phyloP scores from a whole-genome alignment of 2,329 filamentous ascomycete species.

The Arthrobotrys entomopaga region DNA sequence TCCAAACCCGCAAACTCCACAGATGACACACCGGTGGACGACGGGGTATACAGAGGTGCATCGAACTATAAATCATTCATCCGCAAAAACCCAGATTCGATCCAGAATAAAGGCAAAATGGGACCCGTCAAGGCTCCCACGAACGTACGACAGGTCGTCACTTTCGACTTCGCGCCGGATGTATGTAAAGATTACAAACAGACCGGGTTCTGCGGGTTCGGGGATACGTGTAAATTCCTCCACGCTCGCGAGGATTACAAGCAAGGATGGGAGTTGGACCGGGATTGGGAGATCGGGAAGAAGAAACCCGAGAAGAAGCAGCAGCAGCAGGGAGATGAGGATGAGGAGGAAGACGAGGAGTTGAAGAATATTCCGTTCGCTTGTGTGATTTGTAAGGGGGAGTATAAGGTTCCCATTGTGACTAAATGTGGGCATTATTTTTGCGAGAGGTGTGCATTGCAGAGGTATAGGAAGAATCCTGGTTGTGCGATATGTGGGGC shows the following conservation, averaged over 20 bases:
- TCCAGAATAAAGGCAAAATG: constrained; percentile 70
- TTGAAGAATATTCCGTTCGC: constrained; percentile 87
- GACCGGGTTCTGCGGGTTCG: constrained; percentile 77
- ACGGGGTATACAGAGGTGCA: constrained; percentile 80
- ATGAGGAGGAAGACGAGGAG: constrained; percentile 74
- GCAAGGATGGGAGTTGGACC: constrained; percentile 93
- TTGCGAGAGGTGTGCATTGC: constrained; percentile 87
- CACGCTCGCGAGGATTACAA: constrained; percentile 83
- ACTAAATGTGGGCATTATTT: constrained; percentile 97
- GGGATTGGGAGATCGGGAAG: constrained; percentile 90
- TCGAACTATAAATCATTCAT: constrained; percentile 80
- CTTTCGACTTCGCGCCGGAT: constrained; percentile 90
- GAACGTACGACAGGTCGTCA: constrained; percentile 88
- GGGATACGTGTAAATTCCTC: constrained; percentile 83
- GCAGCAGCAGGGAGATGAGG: constrained; percentile 68
- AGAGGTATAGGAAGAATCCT: constrained; percentile 85
- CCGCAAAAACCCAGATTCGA: constrained; percentile 79
- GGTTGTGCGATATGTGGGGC: constrained; percentile 85
- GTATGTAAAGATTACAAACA: constrained; percentile 95
- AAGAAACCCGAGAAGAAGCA: constrained; percentile 65
- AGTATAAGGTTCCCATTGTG: constrained; percentile 81
- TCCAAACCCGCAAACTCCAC: constrained; percentile 59
- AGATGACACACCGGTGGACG: constrained; percentile 64
- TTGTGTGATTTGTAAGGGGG: constrained; percentile 83
- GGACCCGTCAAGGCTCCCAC: constrained; percentile 88